Percentiles rank a stretch among this genome's conserved stretches.
Conservation (phyloP, 768 basidiomycete genomes). For the Kwoniella europaea region DNA sequence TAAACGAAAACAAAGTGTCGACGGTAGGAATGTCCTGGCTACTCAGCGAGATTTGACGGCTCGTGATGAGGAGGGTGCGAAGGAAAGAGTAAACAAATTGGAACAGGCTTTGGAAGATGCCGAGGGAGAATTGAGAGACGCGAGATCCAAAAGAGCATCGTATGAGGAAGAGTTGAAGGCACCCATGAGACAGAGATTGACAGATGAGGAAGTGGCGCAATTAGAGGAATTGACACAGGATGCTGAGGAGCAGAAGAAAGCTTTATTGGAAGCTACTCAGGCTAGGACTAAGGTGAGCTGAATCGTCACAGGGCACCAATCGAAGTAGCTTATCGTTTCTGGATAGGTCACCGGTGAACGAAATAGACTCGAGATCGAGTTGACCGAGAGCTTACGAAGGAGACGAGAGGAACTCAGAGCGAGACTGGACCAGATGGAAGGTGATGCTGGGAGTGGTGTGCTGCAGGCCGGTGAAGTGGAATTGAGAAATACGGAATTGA, state of each 20-base stretch:
- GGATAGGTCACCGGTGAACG: slow-evolving; percentile 73
- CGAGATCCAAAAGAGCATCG: slow-evolving; percentile 69
- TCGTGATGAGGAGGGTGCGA: slow-evolving; percentile 73
- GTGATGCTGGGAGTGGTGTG: slow-evolving; percentile 68
- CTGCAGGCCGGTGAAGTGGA: slow-evolving; percentile 64
- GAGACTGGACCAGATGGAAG: slow-evolving; percentile 73
- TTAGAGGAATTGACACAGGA: slow-evolving; percentile 75
- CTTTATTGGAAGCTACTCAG: slow-evolving; percentile 71
- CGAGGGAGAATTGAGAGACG: slow-evolving; percentile 69
- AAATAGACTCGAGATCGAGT: slow-evolving; percentile 85
- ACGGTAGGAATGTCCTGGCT: slow-evolving; percentile 69
- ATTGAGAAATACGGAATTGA: slow-evolving; percentile 69
- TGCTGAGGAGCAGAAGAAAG: slow-evolving; percentile 74
- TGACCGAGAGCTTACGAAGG: slow-evolving; percentile 84
- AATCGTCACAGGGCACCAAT: too few relatives aligned
- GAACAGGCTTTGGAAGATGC: slow-evolving; percentile 74
- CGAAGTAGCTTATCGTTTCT: slow-evolving; percentile 6
- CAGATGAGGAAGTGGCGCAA: slow-evolving; percentile 70
- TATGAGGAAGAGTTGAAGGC: slow-evolving; percentile 73
- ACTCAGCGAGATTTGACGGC: slow-evolving; percentile 68
- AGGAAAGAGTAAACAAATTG: slow-evolving; percentile 67
- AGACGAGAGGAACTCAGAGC: slow-evolving; percentile 75
- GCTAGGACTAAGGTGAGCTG: slow-evolving; percentile 70
- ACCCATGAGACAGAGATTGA: slow-evolving; percentile 76
- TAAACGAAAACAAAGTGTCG: slow-evolving; percentile 72